Evolutionary conservation across 2,329 filamentous ascomycete genomes (phyloP).

Genomic region (Sporothrix pallida): DNA sequence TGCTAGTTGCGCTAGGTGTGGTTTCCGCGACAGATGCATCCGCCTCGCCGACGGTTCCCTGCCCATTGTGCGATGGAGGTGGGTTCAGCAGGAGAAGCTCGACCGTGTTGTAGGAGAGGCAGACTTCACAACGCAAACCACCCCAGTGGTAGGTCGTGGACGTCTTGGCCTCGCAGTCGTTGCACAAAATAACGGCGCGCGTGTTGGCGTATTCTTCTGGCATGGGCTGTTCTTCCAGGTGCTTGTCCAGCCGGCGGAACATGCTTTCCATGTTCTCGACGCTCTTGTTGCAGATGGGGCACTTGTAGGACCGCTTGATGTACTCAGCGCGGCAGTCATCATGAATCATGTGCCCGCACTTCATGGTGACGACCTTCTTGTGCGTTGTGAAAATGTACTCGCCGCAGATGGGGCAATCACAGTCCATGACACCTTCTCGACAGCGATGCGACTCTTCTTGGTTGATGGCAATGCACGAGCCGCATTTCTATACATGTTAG

Average conservation of each 20-base stretch:
- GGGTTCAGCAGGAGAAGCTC: conserved; percentile 63
- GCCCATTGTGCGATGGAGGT: conserved; percentile 47
- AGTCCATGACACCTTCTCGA: conserved; percentile 91
- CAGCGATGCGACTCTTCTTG: conserved; percentile 87
- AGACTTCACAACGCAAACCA: conserved; percentile 83
- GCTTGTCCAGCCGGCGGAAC: conserved; percentile 87
- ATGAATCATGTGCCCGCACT: conserved; percentile 95
- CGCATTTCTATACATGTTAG: conserved; percentile 70
- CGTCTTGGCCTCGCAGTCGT: conserved; percentile 90
- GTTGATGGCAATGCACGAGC: conserved; percentile 90
- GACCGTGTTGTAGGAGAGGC: conserved; percentile 72
- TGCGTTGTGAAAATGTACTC: conserved; percentile 96
- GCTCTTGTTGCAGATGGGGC: conserved; percentile 94
- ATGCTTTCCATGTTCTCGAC: conserved; percentile 97
- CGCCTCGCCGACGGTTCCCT: not conserved
- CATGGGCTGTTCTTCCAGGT: conserved; percentile 91
- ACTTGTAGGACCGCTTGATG: conserved; percentile 90
- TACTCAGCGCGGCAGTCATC: conserved; percentile 86
- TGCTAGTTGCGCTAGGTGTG: not conserved
- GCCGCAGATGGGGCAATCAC: conserved; percentile 94
- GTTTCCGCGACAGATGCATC: not conserved
- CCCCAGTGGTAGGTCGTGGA: conserved; percentile 93
- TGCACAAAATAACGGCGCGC: conserved; percentile 84
- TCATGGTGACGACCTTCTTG: conserved; percentile 88
- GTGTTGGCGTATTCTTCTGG: conserved; percentile 80